These are phyloP conservation scores for Hypoxylon perforatum DNA, from an alignment of 495 filamentous ascomycete species.

Conservation along the genomic window DNA sequence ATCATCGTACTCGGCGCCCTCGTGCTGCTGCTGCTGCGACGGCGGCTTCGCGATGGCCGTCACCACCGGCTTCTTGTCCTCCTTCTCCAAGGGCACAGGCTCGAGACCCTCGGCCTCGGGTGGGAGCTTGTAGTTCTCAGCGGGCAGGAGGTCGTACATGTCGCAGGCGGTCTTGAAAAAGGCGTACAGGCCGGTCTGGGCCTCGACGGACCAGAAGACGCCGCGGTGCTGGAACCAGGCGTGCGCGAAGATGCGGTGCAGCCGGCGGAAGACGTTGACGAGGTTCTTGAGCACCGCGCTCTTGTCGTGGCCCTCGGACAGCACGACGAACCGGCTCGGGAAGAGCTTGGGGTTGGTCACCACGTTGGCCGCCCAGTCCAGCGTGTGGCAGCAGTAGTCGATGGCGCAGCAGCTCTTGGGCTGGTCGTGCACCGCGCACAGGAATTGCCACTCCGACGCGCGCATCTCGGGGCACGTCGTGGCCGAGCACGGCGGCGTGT, in stretches of 20 bases:
- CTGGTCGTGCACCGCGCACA: conserved; percentile 95
- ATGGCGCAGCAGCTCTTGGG: conserved; percentile 97
- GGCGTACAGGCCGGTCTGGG: conserved; percentile 85
- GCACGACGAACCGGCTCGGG: conserved; percentile 83
- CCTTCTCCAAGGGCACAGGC: conserved; percentile 35
- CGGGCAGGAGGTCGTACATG: conserved; percentile 84
- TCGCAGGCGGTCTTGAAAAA: conserved; percentile 98
- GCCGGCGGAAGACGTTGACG: conserved; percentile 90
- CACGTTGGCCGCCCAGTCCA: conserved; percentile 94
- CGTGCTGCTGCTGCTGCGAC: conserved; percentile 51
- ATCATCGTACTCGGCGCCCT: conserved; percentile 50
- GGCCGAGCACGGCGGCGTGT: conserved; percentile 85
- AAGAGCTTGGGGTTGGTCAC: conserved; percentile 92
- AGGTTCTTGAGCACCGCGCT: conserved; percentile 81
- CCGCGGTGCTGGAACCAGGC: conserved; percentile 97
- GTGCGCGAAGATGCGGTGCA: conserved; percentile 97
- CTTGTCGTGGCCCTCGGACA: conserved; percentile 66
- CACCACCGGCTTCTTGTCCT: conserved; percentile 48
- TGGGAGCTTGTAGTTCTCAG: conserved; percentile 95
- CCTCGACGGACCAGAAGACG: conserved; percentile 97
- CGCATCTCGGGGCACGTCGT: conserved; percentile 97
- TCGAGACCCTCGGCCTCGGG: conserved; percentile 88
- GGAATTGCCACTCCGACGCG: conserved; percentile 97
- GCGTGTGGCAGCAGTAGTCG: conserved; percentile 97
- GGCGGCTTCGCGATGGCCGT: conserved; percentile 60